phyloP scores from a whole-genome alignment of 371 early-diverging fungal species.

The Lichtheimia ornata region DNA sequence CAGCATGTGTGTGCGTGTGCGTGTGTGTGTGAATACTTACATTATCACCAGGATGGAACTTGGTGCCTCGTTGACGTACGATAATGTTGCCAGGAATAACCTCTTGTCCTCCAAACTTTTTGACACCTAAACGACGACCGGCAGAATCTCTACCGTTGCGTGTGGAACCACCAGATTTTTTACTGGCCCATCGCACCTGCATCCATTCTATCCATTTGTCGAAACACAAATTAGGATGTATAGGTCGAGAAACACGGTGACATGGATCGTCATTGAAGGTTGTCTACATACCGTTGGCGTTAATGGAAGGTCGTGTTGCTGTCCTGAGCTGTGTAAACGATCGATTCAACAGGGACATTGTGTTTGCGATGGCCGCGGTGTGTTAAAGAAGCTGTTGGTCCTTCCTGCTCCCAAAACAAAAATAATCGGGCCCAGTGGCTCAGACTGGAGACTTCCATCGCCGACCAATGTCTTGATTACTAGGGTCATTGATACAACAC shows the following conservation, averaged over 20 bases:
- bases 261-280: neutral
- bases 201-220: neutral
- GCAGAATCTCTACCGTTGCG: constrained; percentile 93
- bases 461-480: no score
- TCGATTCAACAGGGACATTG: constrained; percentile 23
- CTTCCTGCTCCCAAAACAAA: no score
- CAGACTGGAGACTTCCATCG: no score
- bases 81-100: constrained; percentile 91
- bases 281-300: constrained; percentile 6
- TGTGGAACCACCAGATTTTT: constrained; percentile 91
- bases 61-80: constrained; percentile 90
- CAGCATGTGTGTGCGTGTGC: constrained; percentile 2
- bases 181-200: constrained; percentile 90
- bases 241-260: neutral
- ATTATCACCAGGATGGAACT: constrained; percentile 89
- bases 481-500: no score
- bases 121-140: constrained; percentile 93
- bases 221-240: neutral
- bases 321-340: constrained; percentile 14
- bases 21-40: constrained; percentile 40
- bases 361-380: neutral
- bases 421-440: no score
- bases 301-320: constrained; percentile 4
- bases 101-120: constrained; percentile 82
- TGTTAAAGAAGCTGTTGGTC: constrained; percentile 1